phyloP scores from a whole-genome alignment of 176 grass and related monocot genomes.

The Paspalum vaginatum region DNA sequence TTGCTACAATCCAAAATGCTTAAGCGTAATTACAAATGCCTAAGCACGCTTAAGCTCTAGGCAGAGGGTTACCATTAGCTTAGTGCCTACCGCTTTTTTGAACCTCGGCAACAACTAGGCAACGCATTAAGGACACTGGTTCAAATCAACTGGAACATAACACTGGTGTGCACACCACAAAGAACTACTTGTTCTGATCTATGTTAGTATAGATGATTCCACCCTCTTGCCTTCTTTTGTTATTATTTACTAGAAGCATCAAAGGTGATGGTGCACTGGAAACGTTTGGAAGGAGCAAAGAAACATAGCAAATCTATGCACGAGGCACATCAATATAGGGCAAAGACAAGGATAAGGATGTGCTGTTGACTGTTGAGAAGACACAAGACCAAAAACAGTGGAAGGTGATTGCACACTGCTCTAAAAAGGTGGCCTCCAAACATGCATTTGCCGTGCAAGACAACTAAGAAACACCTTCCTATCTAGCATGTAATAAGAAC shows the following conservation, averaged over 20 bases:
- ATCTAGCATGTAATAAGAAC: background rate
- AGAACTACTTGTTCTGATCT: background rate
- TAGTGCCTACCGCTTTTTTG: background rate
- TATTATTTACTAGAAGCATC: background rate
- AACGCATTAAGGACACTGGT: background rate
- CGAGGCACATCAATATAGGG: background rate
- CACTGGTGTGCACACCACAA: too few species aligned
- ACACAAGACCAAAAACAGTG: background rate
- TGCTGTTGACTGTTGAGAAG: background rate
- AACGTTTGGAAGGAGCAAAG: background rate
- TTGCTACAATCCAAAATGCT: background rate
- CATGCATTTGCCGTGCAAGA: background rate
- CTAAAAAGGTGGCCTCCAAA: background rate
- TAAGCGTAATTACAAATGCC: background rate
- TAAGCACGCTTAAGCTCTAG: background rate
- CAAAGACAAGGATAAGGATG: background rate
- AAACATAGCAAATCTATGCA: background rate
- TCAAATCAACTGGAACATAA: background rate
- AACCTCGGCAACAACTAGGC: background rate
- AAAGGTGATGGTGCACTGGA: background rate
- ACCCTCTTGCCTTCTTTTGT: background rate
- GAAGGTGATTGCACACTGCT: background rate
- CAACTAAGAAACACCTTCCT: background rate
- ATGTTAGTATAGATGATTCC: background rate
- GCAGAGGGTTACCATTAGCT: background rate